These are phyloP conservation scores for Neurospora sp. DNA, from an alignment of 2,329 filamentous ascomycete species.

Conservation along the genomic window DNA sequence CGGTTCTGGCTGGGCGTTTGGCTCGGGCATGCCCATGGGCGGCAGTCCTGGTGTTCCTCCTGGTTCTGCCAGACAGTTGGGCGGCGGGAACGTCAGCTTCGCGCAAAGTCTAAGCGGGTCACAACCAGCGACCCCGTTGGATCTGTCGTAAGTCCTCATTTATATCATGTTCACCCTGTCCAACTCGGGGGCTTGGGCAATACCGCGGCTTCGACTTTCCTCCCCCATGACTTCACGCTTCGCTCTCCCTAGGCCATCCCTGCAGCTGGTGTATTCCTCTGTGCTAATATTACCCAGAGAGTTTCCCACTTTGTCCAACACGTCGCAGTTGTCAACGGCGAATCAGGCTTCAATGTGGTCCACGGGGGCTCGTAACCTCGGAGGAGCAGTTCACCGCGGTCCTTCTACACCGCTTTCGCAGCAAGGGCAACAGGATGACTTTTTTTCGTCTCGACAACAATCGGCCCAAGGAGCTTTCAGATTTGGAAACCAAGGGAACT, in stretches of 20 bases:
- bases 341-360: conserved; percentile 46
- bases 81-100: conserved; percentile 52
- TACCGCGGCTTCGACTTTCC: neutral
- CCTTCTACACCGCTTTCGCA: conserved; percentile 42
- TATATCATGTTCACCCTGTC: neutral
- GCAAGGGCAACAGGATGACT: conserved; percentile 38
- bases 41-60: conserved; percentile 26
- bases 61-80: conserved; percentile 39
- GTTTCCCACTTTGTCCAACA: conserved; percentile 56
- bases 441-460: conserved; percentile 28
- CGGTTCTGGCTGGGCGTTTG: conserved; percentile 51
- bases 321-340: conserved; percentile 40
- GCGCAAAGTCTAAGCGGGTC: conserved; percentile 56
- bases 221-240: neutral
- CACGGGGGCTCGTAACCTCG: conserved; percentile 37
- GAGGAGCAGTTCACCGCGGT: conserved; percentile 39
- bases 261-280: neutral
- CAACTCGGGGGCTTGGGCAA: neutral
- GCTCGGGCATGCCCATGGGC: conserved; percentile 51
- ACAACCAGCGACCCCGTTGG: conserved; percentile 50
- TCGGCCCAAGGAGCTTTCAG: conserved; percentile 40
- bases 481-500: conserved; percentile 39
- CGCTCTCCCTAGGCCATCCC: neutral
- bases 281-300: conserved; percentile 33
- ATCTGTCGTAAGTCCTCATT: conserved; percentile 49